Base-by-base conservation (phyloP, 2,329 filamentous ascomycete species). In the Exophiala sp. region DNA sequence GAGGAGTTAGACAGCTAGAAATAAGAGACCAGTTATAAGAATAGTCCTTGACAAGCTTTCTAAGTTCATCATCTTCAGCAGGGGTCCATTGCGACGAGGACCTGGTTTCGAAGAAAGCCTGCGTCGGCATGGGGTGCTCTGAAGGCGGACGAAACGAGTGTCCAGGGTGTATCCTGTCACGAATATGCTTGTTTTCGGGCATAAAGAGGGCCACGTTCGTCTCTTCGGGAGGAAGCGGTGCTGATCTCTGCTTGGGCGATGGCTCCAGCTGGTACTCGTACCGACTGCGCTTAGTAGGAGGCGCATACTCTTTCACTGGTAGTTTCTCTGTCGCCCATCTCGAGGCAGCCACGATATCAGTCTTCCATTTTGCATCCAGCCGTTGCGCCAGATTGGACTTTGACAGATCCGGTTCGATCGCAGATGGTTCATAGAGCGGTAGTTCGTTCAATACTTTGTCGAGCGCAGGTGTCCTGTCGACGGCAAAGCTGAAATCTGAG, bases 11-110 rank as follows among this genome's bases (percentile, higher is more conserved):
- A 52, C 91, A 83, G 60, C 81, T 86, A 1, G 90, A 87, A 46
- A 97, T 95, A 3, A 98, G 75, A 2, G 89, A 94, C 93, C 93
- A 98, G 62, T 98, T 98, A 72, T 96, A 97, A 0, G 88, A 88
- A 63, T 93, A 95, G 56, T 97, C 88, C 60, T 88, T 86, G 14
- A 96, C 93, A 34, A 95, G 75, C 39, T 77, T 78, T 46, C 87
- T 83, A 5, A 98, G 74, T 66, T 95, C 88, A 60, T 97, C 90
- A 59, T 98, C 93, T 65, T 98, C 93, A 2, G 84, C 76, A 64
- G 81, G 78, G 0, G 88, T 88, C 93, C 93, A 98, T 63, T 96
- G 89, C 2, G 93, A 97, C 1, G 89, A 83, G 46, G 78, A 81
- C 32, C 93, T 79, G 55, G 80, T 85, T 66, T 98, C 91, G 63